Evolutionary conservation across 768 basidiomycete species (phyloP), one percentile per base, ranked within the genome.

Genomic region (Agrocybe pediades): DNA sequence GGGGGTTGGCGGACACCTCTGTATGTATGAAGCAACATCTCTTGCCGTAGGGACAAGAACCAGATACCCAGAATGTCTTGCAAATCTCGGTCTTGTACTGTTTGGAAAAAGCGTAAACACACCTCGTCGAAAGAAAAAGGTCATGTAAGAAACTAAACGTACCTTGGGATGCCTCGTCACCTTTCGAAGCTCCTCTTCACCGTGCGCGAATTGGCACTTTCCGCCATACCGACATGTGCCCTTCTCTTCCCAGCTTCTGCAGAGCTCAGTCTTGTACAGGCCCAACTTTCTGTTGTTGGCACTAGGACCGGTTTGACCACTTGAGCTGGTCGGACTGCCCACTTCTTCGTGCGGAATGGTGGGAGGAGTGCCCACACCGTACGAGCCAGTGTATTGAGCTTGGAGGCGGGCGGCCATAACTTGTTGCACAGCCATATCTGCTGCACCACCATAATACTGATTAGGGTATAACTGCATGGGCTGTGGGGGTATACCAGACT

Each of bases 41-140:
- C 70, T 93, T 93, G 49, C 93, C 92, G 60, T 95, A 95, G 0
- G 92, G 92, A 66, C 92, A 95, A 16, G 92, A 92, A 23, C 92
- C 92, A 43, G 92, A 93, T 11, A 94, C 88, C 90, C 92, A 95
- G 77, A 95, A 95, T 7, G 92, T 95, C 87, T 92, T 85, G 69
- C 92, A 95, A 59, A 95, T 92, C 71, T 95, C 92, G 9, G 93
- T 95, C 72, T 95, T 95, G 72, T 95, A 95, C 91, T 90, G 64
- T 29, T 45, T 47, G 30, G 60, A 48, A 49, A 24, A 51, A 51
- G 51, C 58, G 27, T 58, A 42, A 58, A 46, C 24, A 41, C 69
- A 30, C 68, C 58, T 30, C 45, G 54, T 50, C 51, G 25, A n/a
- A n/a, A n/a, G n/a, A n/a, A n/a, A n/a, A n/a, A n/a, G n/a, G n/a